Percentiles rank a stretch among this genome's conserved stretches.
phyloP scores from a whole-genome alignment of 345 rosid genomes.

The Angophora floribunda region DNA sequence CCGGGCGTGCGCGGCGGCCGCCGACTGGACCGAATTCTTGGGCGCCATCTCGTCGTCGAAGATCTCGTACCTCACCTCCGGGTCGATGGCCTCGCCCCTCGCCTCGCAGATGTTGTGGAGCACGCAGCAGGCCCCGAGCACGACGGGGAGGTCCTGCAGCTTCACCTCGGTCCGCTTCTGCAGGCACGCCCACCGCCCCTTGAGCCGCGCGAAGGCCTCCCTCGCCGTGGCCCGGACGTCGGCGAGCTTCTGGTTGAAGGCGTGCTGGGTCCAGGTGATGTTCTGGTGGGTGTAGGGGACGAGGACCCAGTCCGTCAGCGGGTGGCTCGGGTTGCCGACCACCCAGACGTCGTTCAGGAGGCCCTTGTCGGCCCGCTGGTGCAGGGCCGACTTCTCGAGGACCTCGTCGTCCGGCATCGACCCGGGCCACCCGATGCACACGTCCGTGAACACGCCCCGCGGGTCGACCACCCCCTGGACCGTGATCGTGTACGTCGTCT shows the following conservation, averaged over 20 bases:
- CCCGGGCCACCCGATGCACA: conserved; percentile 52
- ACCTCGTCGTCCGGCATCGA: conserved; percentile 47
- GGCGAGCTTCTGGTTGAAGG: conserved; percentile 28
- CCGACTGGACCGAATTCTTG: conserved; percentile 16
- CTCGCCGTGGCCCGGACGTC: conserved; percentile 14
- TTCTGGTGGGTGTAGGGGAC: conserved; percentile 38
- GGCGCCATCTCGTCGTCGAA: conserved; percentile 34
- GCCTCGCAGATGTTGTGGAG: conserved; percentile 47
- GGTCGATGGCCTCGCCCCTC: conserved; percentile 23
- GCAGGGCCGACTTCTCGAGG: conserved; percentile 27
- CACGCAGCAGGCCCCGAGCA: conserved; percentile 48
- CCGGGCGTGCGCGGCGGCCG: conserved; percentile 18
- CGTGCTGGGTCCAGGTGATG: conserved; percentile 45
- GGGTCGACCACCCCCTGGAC: conserved; percentile 46
- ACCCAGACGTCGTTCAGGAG: conserved; percentile 22
- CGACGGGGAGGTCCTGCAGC: conserved; percentile 43
- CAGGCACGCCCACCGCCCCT: conserved; percentile 40
- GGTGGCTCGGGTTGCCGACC: conserved; percentile 26
- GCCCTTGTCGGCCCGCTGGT: conserved; percentile 19
- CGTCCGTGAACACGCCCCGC: conserved; percentile 33
- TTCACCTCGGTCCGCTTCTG: conserved; percentile 38
- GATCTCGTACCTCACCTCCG: conserved; percentile 14
- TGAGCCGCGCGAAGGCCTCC: conserved; percentile 30
- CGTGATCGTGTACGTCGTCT: conserved; percentile 36
- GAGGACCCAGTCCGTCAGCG: conserved; percentile 39